A percentile compares a stretch with the other conserved stretches of the same genome.
These are phyloP conservation scores for Ceratocystis eucalypticola DNA, from an alignment of 2,329 filamentous ascomycete genomes.

Conservation along the genomic window DNA sequence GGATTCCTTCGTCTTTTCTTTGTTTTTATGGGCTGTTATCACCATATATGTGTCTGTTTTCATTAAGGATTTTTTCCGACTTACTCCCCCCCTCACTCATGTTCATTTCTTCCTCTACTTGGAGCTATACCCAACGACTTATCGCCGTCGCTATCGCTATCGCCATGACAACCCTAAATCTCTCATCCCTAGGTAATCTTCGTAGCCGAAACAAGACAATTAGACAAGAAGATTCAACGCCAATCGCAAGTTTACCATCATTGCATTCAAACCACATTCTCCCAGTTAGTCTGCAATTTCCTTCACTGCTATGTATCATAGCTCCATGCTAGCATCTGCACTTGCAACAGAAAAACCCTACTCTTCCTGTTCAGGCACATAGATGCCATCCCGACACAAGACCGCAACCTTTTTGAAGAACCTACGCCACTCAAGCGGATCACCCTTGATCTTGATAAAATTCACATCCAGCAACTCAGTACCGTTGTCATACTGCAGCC, in stretches of 20 bases:
- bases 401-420: constrained; percentile 95
- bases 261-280: neutral
- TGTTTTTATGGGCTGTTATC: neutral
- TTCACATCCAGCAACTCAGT: constrained; percentile 65
- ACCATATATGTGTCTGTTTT: neutral
- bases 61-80: too few relatives aligned
- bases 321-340: neutral
- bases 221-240: neutral
- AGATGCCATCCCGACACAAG: constrained; percentile 74
- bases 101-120: too few relatives aligned
- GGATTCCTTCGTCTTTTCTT: neutral
- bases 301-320: neutral
- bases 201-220: neutral
- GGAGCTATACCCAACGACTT: too few relatives aligned
- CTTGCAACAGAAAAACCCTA: constrained; percentile 1
- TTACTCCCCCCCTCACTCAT: too few relatives aligned
- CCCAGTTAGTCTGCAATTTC: neutral
- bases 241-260: neutral
- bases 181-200: too few relatives aligned
- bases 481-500: constrained; percentile 41
- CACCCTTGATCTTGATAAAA: constrained; percentile 89
- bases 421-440: constrained; percentile 88
- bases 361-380: constrained; percentile 31
- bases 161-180: too few relatives aligned
- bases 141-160: too few relatives aligned